Evolutionary conservation across 768 basidiomycete species (phyloP).

Genomic region (Suillus sp.): DNA sequence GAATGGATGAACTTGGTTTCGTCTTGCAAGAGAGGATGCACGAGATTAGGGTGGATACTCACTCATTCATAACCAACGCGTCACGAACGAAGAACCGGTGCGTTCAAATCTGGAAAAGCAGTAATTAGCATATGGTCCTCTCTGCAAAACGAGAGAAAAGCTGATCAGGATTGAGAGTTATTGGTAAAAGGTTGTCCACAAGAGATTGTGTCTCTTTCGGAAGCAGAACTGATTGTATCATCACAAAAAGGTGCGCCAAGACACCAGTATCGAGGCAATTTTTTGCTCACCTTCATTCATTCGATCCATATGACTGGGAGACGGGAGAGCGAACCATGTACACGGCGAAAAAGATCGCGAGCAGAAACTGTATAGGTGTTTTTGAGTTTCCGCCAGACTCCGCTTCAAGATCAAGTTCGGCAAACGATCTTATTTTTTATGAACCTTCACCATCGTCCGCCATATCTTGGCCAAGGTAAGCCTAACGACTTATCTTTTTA

Average conservation of each 20-base stretch:
- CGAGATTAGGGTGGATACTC: constrained; percentile 7
- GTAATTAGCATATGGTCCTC: constrained; percentile 12
- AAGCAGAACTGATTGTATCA: constrained; percentile 82
- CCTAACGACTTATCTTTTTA: constrained; percentile 14
- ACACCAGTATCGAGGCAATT: background rate
- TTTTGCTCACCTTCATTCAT: constrained; percentile 7
- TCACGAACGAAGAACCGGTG: background rate
- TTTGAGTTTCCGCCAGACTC: constrained; percentile 7
- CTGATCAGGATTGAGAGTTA: constrained; percentile 52
- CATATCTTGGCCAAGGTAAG: constrained; percentile 34
- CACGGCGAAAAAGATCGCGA: background rate
- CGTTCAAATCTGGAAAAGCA: background rate
- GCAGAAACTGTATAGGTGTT: constrained; percentile 45
- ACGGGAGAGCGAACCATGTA: constrained; percentile 4
- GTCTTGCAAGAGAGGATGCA: constrained; percentile 39
- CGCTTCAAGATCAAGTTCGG: background rate
- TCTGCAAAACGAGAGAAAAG: constrained; percentile 4
- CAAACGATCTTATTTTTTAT: background rate
- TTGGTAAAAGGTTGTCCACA: constrained; percentile 64
- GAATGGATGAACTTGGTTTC: constrained; percentile 89
- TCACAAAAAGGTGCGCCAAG: constrained; percentile 32
- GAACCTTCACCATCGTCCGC: background rate
- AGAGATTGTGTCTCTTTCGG: constrained; percentile 76
- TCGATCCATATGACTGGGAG: constrained; percentile 13
- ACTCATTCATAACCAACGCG: constrained; percentile 10